Conservation (phyloP, 805 yeast genomes). For the Scheffersomyces lignosus region DNA sequence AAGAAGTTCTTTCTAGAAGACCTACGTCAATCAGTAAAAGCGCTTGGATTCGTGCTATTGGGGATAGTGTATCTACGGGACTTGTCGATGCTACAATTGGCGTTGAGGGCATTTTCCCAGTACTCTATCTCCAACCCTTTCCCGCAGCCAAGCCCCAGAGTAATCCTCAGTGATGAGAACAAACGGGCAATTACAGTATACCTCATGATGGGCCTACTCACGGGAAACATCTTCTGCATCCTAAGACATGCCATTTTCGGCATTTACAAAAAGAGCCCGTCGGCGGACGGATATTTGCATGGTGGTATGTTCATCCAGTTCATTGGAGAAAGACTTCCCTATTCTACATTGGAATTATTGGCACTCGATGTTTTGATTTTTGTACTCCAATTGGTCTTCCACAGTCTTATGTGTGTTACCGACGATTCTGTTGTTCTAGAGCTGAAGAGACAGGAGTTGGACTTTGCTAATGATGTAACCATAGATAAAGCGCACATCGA, state of each 20-base stretch:
- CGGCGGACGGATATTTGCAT: constrained; percentile 21
- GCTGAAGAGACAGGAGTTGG: constrained; percentile 3
- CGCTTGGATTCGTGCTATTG: constrained; percentile 37
- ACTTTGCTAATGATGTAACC: constrained; percentile 7
- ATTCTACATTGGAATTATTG: constrained; percentile 23
- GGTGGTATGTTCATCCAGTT: constrained; percentile 39
- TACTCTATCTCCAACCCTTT: constrained; percentile 30
- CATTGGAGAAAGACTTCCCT: constrained; percentile 38
- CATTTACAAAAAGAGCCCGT: constrained; percentile 13
- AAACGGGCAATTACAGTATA: constrained; percentile 27
- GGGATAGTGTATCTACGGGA: constrained; percentile 43
- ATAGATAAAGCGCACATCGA: constrained; percentile 17
- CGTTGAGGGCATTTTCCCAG: constrained; percentile 26
- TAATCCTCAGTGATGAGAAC: constrained; percentile 23
- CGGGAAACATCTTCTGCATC: constrained; percentile 22
- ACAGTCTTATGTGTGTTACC: constrained; percentile 31
- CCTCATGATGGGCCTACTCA: constrained; percentile 22
- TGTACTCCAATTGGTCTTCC: constrained; percentile 29
- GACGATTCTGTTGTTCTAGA: constrained; percentile 31
- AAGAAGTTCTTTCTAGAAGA: constrained; percentile 40
- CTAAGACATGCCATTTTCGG: constrained; percentile 28
- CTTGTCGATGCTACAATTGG: constrained; percentile 32
- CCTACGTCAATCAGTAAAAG: constrained; percentile 31
- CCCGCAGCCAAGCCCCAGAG: constrained; percentile 13
- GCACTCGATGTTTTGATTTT: constrained; percentile 26